Evolutionary conservation across 192 early-diverging fungal genomes (phyloP), one percentile per base, ranked within the genome.

Genomic region (Gorgonomyces haynaldii): DNA sequence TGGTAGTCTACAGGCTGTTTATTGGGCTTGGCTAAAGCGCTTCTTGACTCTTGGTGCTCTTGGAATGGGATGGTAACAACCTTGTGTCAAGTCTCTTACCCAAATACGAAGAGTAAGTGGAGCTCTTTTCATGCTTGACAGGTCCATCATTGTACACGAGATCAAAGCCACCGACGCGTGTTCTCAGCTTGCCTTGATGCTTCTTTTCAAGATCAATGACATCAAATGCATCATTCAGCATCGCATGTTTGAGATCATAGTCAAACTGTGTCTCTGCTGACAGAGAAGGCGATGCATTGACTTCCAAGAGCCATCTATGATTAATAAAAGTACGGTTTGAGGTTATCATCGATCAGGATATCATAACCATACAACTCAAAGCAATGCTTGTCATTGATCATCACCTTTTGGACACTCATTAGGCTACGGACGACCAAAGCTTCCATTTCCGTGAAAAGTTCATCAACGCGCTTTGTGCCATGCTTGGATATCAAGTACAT

Each of bases 371-470:
- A 71, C 42, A 79, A 52, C 44, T 79, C 76, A 57, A 79, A 79
- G 38, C 76, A 79, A 42, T 79, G 76, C 58, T 79, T 79, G 42
- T 79, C 76, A 43, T 79, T 78, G n/a, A 79, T 79, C 76, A 79
- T 79, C 21, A 78, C 69, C 52, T 79, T 79, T 48, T 78, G 74
- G 4, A 77, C 74, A 25, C 60, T 62, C 56, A 79, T 74, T 40
- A 79, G 40, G 32, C 62, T 68, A 24, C 76, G 53, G 6, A 79
- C 74, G 13, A 79, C 66, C 8, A 67, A 40, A 4, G 74, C 74
- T 53, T 79, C 76, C 64, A 79, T 79, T 29, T 79, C 71, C 4
- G 74, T 79, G 37, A 79, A 77, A 0, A 73, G 46, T 12, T 60
- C 66, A 32, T 71, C 58, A 15, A 74, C 60, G 1, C 47, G 38